Base-by-base conservation (phyloP, 306 rosid species). In the Malus asiatica region DNA sequence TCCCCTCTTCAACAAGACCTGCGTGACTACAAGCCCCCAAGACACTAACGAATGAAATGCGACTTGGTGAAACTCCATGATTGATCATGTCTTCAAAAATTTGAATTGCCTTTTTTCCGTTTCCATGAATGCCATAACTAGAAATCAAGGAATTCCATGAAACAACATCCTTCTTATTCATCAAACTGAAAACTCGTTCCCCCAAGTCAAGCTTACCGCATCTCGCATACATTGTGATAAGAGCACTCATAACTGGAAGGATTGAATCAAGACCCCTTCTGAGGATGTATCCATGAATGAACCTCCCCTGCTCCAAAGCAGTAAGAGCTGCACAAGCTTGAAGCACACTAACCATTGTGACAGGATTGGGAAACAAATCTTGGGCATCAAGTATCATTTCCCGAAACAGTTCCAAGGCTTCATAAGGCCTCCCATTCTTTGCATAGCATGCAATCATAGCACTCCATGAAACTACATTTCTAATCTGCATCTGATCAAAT, bases 331-430 rank as follows among this genome's bases (percentile, higher is more conserved):
- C 89, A 80, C 98, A 94, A 58, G 96, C 91, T 78, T 91, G 98
- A 86, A 94, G 89, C 76, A 91, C 93, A n/a, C 89, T 91, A 52
- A 94, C 96, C 98, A 94, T 94, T 46, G 98, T 94, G 79, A 94
- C 93, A 5, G 98, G 84, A 78, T 94, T 94, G 57, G 98, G 98
- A 80, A 87, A 52, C 4, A 84, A 84, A 71, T 90, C 90, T 27
- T 78, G 48, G 68, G 85, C 88, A 71, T 88, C 87, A 16, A 67
- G 82, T 83, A 90, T 82, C 98, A 94, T 94, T 75, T 72, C 78
- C 68, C 79, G 81, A 83, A 94, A 91, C 57, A 91, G 85, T 80
- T 91, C 94, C 86, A 91, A 79, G 70, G 98, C 97, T 87, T 87
- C 89, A 71, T 79, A 72, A 16, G 97, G 86, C 85, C 82, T 86